phyloP scores from a whole-genome alignment of 352 stramenopile species.

The Hyaloperonospora brassicae region DNA sequence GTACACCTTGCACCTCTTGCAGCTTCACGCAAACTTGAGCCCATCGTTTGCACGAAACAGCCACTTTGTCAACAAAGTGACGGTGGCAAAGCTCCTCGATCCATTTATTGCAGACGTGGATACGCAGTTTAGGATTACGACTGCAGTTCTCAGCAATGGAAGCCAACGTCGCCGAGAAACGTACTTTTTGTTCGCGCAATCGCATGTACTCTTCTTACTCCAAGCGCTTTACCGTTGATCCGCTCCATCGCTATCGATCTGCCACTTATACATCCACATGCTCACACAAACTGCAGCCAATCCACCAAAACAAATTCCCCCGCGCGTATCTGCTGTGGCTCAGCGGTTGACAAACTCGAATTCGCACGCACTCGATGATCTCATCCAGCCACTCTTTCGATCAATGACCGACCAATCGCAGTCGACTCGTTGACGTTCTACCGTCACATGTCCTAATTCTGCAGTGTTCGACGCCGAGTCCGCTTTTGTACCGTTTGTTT shows the following conservation, averaged over 20 bases:
- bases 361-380: constrained; percentile 27
- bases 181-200: constrained; percentile 93
- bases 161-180: constrained; percentile 7
- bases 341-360: constrained; percentile 91
- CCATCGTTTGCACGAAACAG: constrained; percentile 96
- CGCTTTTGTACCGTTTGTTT: neutral
- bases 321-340: constrained; percentile 56
- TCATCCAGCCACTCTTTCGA: too few relatives aligned
- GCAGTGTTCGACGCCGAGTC: too few relatives aligned
- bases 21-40: constrained; percentile 99
- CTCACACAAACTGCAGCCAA: too few relatives aligned
- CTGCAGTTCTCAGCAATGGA: too few relatives aligned
- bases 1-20: constrained; percentile 98
- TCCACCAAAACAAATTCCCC: too few relatives aligned
- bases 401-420: too few relatives aligned
- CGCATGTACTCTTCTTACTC: constrained; percentile 95
- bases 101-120: too few relatives aligned
- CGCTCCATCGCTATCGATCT: constrained; percentile 91
- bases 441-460: too few relatives aligned
- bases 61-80: constrained; percentile 98
- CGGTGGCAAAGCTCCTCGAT: constrained; percentile 92
- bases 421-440: too few relatives aligned
- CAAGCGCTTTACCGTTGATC: constrained; percentile 97
- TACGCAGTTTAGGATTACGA: neutral
- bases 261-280: too few relatives aligned